A percentile compares a stretch with the other conserved stretches of the same genome.
phyloP scores from a whole-genome alignment of 257 asterid species.

The Nicotiana knightiana region DNA sequence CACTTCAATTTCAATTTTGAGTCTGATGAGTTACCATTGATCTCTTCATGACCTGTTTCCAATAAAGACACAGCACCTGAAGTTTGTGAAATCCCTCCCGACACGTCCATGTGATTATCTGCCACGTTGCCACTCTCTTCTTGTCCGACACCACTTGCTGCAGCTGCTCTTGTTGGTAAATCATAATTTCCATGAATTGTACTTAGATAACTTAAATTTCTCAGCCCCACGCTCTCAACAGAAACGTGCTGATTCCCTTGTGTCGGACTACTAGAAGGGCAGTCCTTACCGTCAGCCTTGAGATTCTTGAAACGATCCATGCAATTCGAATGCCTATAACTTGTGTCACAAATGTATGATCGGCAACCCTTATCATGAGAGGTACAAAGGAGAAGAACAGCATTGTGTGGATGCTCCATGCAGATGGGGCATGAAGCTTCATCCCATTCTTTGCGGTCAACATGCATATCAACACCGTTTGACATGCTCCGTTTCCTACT shows the following conservation, averaged over 20 bases:
- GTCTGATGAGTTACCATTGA: slow-evolving; percentile 27
- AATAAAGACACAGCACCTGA: slow-evolving; percentile 2
- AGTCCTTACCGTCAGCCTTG: slow-evolving; percentile 38
- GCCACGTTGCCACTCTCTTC: too few relatives aligned
- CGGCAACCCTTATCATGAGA: slow-evolving; percentile 85
- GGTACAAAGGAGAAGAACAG: slow-evolving; percentile 86
- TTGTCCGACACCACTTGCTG: too few relatives aligned
- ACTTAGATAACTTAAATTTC: slow-evolving; percentile 15
- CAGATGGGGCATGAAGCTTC: slow-evolving; percentile 89
- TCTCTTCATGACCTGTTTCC: slow-evolving; percentile 25
- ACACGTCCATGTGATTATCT: slow-evolving; percentile 17
- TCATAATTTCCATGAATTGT: slow-evolving; percentile 15
- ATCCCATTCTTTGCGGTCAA: slow-evolving; percentile 76
- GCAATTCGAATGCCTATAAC: slow-evolving; percentile 88
- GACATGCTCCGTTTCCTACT: slow-evolving; percentile 86
- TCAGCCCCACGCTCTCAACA: slow-evolving; percentile 11
- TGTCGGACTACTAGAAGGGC: slow-evolving; percentile 16
- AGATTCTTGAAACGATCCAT: slow-evolving; percentile 80
- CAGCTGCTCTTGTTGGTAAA: background rate
- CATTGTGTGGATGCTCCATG: slow-evolving; percentile 81
- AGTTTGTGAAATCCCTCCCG: slow-evolving; percentile 9
- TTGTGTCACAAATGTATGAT: slow-evolving; percentile 86
- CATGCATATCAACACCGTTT: slow-evolving; percentile 57
- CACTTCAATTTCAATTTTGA: slow-evolving; percentile 48
- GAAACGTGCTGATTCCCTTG: slow-evolving; percentile 14